Base-by-base conservation (phyloP, 2,329 filamentous ascomycete species). In the Pseudocercospora musae region DNA sequence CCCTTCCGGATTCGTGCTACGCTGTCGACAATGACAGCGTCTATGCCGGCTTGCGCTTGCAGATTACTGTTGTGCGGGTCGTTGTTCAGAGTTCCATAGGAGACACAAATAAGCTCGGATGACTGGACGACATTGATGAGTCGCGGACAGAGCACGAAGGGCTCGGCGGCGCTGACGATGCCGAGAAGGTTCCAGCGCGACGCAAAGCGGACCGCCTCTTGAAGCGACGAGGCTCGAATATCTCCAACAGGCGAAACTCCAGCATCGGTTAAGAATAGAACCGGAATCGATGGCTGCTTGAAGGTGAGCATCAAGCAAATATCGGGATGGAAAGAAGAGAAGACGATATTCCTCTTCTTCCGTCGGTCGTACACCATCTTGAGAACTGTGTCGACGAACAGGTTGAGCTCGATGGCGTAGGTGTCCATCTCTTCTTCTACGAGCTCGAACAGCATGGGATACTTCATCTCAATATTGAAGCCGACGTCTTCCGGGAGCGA, bases 391-490 rank as follows among this genome's bases (percentile, higher is more conserved):
- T 99, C 95, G 73, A 96, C 94, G 76, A 98, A 99, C 0, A 89
- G 92, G 78, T 98, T 98, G 69, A 98, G 85, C 78, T 99, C 95
- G 52, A 98, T 91, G 0, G 92, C 93, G 73, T 96, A 96, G 2
- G 91, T 90, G 75, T 97, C 94, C 92, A 98, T 97, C 70, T 96
- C 92, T 68, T 97, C 90, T 75, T 96, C 91, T 76, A 97, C 92
- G 62, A 87, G 91, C 81, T 99, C 96, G 75, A 94, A 89, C 46
- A 99, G 85, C 93, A 98, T 98, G 4, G 95, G 95, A 74, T 99
- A 99, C 78, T 99, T 98, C 85, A 99, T 90, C 80, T 99, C 95
- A 69, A 99, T 96, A 77, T 99, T 98, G 84, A 99, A 99, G 13
- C 95, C 93, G 21, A 96, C 90, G 13, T 86, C 83, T 66, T 89